Evolutionary conservation across 1,284 basidiomycete genomes (phyloP).

Genomic region (Ustanciosporium gigantosporum): DNA sequence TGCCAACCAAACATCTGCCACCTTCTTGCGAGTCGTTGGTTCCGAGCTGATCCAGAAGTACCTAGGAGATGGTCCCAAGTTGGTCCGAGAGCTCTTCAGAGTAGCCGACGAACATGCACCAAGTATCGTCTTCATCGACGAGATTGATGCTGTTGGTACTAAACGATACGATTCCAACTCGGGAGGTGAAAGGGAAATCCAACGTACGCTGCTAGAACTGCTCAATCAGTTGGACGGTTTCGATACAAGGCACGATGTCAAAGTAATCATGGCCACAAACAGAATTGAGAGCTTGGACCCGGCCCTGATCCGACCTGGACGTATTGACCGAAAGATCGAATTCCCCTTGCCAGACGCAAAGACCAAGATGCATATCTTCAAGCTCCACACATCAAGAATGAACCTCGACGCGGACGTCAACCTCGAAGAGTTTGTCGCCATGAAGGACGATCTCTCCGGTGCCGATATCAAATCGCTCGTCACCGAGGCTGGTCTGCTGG

Average conservation of each 20-base stretch:
- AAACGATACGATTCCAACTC: conserved; percentile 64
- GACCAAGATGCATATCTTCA: conserved; percentile 80
- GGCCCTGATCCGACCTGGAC: conserved; percentile 95
- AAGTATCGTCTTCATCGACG: conserved; percentile 64
- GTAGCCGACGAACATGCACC: conserved; percentile 64
- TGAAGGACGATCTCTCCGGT: conserved; percentile 94
- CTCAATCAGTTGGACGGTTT: conserved; percentile 88
- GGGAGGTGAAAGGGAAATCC: conserved; percentile 64
- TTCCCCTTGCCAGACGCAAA: conserved; percentile 60
- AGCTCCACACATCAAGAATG: conserved; percentile 95
- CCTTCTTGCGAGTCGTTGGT: conserved; percentile 95
- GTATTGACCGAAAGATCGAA: conserved; percentile 94
- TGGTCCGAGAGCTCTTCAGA: conserved; percentile 64
- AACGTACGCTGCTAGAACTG: conserved; percentile 63
- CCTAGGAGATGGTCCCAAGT: conserved; percentile 78
- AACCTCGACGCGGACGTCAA: conserved; percentile 88
- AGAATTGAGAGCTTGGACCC: conserved; percentile 94
- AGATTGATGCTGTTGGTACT: conserved; percentile 64
- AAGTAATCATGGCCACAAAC: conserved; percentile 84
- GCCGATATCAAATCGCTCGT: conserved; percentile 82
- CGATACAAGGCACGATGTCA: conserved; percentile 97
- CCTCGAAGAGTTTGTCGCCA: conserved; percentile 91
- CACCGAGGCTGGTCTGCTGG: conserved; percentile 90
- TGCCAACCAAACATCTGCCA: conserved; percentile 97
- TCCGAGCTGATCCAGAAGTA: conserved; percentile 99